Percentiles rank a stretch among this genome's conserved stretches.
Evolutionary conservation across 2,329 filamentous ascomycete genomes (phyloP).

Genomic region (Zopfia rhizophila): DNA sequence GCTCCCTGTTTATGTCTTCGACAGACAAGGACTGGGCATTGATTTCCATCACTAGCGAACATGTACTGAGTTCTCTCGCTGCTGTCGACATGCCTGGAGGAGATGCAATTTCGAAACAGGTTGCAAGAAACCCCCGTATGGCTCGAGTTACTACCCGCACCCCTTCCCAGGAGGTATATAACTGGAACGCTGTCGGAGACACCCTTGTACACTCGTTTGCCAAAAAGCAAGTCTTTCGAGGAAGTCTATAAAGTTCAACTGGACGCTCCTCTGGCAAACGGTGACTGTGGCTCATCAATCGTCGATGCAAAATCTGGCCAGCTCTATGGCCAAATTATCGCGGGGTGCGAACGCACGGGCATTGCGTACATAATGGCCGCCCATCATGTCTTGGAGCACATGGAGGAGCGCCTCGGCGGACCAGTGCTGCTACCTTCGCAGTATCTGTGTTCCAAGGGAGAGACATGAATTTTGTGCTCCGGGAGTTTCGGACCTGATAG

Average conservation of each 20-base stretch:
- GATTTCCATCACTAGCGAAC: too few species aligned
- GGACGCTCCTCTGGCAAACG: constrained; percentile 11
- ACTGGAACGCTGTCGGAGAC: constrained; percentile 11
- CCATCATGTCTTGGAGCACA: constrained; percentile 21
- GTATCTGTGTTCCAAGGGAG: too few species aligned
- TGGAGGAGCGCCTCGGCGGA: too few species aligned
- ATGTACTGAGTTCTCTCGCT: too few species aligned
- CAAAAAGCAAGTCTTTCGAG: constrained; percentile 12
- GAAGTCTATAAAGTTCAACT: constrained; percentile 23
- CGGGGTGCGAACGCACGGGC: constrained; percentile 13
- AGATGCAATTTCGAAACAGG: too few species aligned
- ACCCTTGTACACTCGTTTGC: constrained; percentile 16
- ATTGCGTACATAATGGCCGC: constrained; percentile 27
- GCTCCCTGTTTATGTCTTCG: too few species aligned
- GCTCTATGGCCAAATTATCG: constrained; percentile 31
- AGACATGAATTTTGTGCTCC: too few species aligned
- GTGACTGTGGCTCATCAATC: constrained; percentile 31
- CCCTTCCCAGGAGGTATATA: not conserved
- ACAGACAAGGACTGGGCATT: too few species aligned
- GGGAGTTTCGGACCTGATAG: too few species aligned
- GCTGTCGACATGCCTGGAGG: too few species aligned
- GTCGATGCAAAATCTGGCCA: constrained; percentile 7
- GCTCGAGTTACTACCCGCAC: not conserved
- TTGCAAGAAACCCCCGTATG: too few species aligned
- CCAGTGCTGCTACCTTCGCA: too few species aligned